Base-by-base conservation (phyloP, 2,329 filamentous ascomycete species). In the Cordyceps militaris region DNA sequence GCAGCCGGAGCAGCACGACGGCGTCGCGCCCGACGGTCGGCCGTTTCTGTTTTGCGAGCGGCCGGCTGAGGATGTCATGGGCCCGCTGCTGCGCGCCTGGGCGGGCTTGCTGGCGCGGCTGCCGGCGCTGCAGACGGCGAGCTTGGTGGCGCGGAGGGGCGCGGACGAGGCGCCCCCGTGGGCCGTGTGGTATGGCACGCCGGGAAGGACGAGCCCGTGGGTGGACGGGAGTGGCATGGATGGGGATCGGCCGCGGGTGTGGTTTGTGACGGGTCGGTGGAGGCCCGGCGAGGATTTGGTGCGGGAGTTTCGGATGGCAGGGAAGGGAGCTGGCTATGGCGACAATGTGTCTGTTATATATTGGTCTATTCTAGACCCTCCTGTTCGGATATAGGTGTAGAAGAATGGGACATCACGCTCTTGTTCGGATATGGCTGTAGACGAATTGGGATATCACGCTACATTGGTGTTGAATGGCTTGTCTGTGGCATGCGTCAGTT, bases 181-280 rank as follows among this genome's bases (percentile, higher is more conserved):
- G 55, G 55, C 34, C 19, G 53, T 56, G 43, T 48, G 53, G 23
- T 56, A 56, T 24, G 19, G 19, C 9, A 44, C 53, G 32, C 55
- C 55, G 26, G 55, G 55, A 5, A n/a, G 14, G 24, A 51, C 36
- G 28, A 26, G 36, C 19, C 10, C 3, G 1, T 50, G 19, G 44
- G 16, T 50, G 13, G 9, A 21, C 10, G n/a, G 11, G 11, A 50
- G 14, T n/a, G 34, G 46, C 36, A 24, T 44, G 34, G 54, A 44
- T 11, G 14, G 34, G 3, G 46, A 50, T 5, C 11, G 28, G 46
- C 46, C 55, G 46, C 16, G 55, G 19, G 36, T 57, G 24, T 57
- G 44, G 55, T 49, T 57, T 21, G 55, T 57, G 30, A 57, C 55
- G 21, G 55, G 36, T 4, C 11, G 28, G n/a, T 57, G 55, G 46